A percentile compares a stretch with the other conserved stretches of the same genome.
Evolutionary conservation across 306 rosid species (phyloP).

Genomic region (Cucurbita argyrosperma): DNA sequence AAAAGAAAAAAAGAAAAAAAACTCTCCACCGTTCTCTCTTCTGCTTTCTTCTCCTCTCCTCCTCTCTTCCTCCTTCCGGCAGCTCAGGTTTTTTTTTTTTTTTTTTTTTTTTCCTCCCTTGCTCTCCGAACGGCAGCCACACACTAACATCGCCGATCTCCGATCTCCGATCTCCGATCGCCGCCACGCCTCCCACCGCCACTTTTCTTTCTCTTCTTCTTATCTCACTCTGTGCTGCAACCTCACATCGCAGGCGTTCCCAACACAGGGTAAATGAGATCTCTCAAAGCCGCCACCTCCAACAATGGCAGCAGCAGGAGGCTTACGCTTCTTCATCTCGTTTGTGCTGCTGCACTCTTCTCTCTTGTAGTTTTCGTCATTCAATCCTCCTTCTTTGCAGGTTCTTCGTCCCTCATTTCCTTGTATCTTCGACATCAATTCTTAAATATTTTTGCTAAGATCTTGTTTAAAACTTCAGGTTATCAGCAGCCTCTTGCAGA

Average conservation of each 20-base stretch:
- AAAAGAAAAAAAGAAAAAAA: too few species aligned
- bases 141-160: too few species aligned
- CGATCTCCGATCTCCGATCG: too few species aligned
- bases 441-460: not conserved
- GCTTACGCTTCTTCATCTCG: slow-evolving; percentile 51
- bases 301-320: slow-evolving; percentile 13
- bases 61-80: too few species aligned
- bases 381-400: slow-evolving; percentile 71
- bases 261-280: slow-evolving; percentile 27
- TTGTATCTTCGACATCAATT: not conserved
- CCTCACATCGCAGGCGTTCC: too few species aligned
- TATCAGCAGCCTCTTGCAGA: slow-evolving; percentile 20
- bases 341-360: slow-evolving; percentile 56
- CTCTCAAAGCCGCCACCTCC: slow-evolving; percentile 26
- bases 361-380: slow-evolving; percentile 53
- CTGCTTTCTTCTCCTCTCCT: too few species aligned
- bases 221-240: too few species aligned
- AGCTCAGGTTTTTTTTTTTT: too few species aligned
- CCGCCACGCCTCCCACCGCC: too few species aligned
- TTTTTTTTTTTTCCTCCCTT: too few species aligned
- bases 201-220: not conserved
- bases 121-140: too few species aligned
- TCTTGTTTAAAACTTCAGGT: slow-evolving; percentile 20
- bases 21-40: too few species aligned
- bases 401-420: slow-evolving; percentile 10